Evolutionary conservation across 176 grass and related monocot species (phyloP).

Genomic region (Paspalum vaginatum): DNA sequence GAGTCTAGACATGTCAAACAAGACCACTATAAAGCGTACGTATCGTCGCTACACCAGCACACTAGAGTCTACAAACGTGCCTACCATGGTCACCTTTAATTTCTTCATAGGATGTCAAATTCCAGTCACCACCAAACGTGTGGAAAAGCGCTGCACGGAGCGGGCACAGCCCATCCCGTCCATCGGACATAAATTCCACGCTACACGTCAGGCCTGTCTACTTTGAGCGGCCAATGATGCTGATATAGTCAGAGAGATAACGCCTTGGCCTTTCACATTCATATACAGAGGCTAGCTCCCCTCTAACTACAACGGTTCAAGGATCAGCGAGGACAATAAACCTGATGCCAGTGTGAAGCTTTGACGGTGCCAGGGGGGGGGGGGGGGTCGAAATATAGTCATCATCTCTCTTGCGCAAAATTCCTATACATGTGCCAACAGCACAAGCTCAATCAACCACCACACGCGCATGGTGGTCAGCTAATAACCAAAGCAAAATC

Average conservation of each 20-base stretch:
- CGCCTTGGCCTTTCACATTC: conserved; percentile 10
- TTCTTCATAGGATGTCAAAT: not conserved
- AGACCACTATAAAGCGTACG: not conserved
- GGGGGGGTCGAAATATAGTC: no score
- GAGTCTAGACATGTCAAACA: not conserved
- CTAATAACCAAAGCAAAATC: not conserved
- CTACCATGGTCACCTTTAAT: not conserved
- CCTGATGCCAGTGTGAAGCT: conserved; percentile 4
- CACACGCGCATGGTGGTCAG: not conserved
- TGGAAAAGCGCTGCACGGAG: not conserved
- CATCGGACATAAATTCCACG: not conserved
- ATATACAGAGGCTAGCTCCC: not conserved
- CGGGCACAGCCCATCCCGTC: not conserved
- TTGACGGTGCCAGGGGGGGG: not conserved
- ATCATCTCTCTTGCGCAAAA: not conserved
- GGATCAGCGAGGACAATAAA: not conserved
- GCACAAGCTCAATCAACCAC: not conserved
- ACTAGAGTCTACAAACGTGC: not conserved
- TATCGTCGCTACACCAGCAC: not conserved
- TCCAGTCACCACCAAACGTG: not conserved
- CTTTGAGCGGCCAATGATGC: not conserved
- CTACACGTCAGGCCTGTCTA: not conserved
- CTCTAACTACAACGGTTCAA: not conserved
- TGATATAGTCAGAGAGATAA: not conserved
- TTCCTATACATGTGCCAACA: not conserved